These are phyloP conservation scores for Discostella pseudostelligera DNA, from an alignment of 108 stramenopile species.

Conservation along the genomic window DNA sequence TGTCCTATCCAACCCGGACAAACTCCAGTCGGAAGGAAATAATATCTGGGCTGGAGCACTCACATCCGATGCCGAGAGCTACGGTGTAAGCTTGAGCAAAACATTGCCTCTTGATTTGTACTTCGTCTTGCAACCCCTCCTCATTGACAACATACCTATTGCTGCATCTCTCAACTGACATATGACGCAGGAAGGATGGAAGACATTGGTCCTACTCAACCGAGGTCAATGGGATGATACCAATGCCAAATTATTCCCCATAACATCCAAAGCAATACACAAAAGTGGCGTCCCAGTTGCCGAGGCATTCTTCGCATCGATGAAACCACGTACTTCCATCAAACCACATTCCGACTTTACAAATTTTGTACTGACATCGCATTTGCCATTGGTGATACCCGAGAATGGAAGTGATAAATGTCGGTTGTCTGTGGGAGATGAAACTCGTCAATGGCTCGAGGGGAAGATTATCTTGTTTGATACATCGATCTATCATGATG, in stretches of 20 bases:
- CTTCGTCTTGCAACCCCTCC: too few species aligned
- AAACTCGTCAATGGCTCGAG: conserved; percentile 79
- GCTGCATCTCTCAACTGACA: conserved; percentile 20
- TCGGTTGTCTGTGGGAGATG: conserved; percentile 76
- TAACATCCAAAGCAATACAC: conserved; percentile 64
- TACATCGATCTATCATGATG: conserved; percentile 88
- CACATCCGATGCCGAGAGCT: conserved; percentile 73
- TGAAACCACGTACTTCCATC: conserved; percentile 66
- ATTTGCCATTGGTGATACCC: conserved; percentile 85
- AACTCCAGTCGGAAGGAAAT: conserved; percentile 65
- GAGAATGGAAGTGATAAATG: conserved; percentile 76
- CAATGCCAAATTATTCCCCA: conserved; percentile 82
- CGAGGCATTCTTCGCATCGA: conserved; percentile 91
- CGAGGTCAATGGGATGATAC: conserved; percentile 89
- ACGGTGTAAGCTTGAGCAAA: conserved; percentile 35
- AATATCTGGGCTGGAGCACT: conserved; percentile 86
- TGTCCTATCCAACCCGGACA: conserved; percentile 54
- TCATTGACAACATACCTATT: background rate
- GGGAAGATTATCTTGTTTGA: conserved; percentile 84
- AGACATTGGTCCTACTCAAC: conserved; percentile 86
- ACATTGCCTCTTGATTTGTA: too few species aligned
- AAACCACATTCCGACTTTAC: conserved; percentile 75
- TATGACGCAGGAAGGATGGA: conserved; percentile 69
- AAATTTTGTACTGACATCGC: conserved; percentile 91
- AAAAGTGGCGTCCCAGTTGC: conserved; percentile 72